phyloP scores from a whole-genome alignment of 768 basidiomycete genomes.

The Macrolepiota albuminosa region DNA sequence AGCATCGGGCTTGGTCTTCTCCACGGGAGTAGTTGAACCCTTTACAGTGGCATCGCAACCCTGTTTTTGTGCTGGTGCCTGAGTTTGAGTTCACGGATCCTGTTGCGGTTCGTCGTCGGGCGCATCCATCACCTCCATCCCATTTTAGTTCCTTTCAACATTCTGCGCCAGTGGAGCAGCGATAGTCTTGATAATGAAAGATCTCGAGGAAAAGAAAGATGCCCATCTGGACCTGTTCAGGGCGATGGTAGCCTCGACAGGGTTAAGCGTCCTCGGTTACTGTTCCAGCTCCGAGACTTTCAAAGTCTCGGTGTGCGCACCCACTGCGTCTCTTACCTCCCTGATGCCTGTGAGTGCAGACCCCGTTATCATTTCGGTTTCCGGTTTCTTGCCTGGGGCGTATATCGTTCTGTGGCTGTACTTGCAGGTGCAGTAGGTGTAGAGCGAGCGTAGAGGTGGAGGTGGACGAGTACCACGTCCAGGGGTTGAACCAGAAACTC shows the following conservation, averaged over 20 bases:
- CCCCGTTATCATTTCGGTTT: background rate
- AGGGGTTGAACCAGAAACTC: conserved; percentile 53
- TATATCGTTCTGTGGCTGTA: background rate
- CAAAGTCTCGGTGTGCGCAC: background rate
- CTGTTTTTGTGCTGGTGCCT: background rate
- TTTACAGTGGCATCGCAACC: conserved; percentile 1
- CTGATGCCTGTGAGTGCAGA: background rate
- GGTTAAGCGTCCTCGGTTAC: background rate
- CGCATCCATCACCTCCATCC: conserved; percentile 78
- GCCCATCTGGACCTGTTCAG: conserved; percentile 51
- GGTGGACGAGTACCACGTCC: conserved; percentile 51
- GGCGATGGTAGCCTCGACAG: conserved; percentile 48
- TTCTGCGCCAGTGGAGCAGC: conserved; percentile 21
- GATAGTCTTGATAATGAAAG: conserved; percentile 49
- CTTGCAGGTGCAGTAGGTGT: background rate
- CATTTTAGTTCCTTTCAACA: conserved; percentile 44
- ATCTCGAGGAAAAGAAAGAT: conserved; percentile 39
- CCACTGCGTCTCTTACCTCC: background rate
- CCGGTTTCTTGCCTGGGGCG: background rate
- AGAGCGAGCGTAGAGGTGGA: conserved; percentile 15
- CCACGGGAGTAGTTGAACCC: background rate
- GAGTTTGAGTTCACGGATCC: background rate
- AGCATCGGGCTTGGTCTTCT: background rate
- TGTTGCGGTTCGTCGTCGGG: conserved; percentile 40
- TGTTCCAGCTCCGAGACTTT: background rate